Evolutionary conservation across 768 basidiomycete species (phyloP).

Genomic region (Termitomyces sp.): DNA sequence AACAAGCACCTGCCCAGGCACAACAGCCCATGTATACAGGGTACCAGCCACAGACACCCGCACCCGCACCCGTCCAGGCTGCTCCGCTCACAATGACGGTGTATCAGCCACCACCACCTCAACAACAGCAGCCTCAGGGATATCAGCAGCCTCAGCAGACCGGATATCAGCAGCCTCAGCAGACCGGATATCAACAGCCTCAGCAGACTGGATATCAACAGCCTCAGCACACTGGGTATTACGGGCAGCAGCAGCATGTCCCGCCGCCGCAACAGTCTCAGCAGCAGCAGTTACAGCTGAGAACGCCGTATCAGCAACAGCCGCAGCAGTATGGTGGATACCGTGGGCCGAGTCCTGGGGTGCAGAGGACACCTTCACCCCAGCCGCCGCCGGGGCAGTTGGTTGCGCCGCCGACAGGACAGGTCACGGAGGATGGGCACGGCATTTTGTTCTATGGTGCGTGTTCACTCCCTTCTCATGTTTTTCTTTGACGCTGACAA

Average conservation of each 20-base stretch:
- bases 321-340: conserved; percentile 29
- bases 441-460: conserved; percentile 86
- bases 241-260: conserved; percentile 19
- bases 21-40: conserved; percentile 20
- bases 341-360: conserved; percentile 38
- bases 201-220: conserved; percentile 15
- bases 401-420: conserved; percentile 53
- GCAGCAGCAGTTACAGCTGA: conserved; percentile 21
- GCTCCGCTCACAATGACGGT: conserved; percentile 14
- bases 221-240: conserved; percentile 12
- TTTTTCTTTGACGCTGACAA: background rate
- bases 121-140: conserved; percentile 22
- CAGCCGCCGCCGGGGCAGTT: conserved; percentile 28
- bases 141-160: no score
- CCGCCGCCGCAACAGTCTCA: conserved; percentile 18
- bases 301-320: conserved; percentile 27
- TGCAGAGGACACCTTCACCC: conserved; percentile 45
- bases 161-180: no score
- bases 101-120: conserved; percentile 19
- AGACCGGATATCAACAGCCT: conserved; percentile 8
- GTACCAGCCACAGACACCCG: conserved; percentile 2
- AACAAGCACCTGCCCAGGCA: conserved; percentile 15
- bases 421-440: conserved; percentile 78
- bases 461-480: conserved; percentile 21
- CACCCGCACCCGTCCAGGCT: background rate